Evolutionary conservation across 139 green algal species (phyloP).

Genomic region (Yamagishiella unicocca): DNA sequence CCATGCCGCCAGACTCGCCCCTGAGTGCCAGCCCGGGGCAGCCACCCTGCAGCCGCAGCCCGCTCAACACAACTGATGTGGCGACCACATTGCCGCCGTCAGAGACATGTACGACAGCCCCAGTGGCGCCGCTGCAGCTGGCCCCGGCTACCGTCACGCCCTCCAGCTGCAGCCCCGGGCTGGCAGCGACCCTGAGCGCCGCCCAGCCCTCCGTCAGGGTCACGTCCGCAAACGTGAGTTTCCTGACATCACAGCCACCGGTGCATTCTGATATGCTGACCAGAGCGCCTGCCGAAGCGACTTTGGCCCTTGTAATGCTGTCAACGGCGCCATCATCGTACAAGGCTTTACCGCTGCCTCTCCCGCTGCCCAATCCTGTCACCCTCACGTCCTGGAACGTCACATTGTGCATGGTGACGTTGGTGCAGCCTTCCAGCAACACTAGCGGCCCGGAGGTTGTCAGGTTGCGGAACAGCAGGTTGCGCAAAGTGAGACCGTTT

Average conservation of each 20-base stretch:
- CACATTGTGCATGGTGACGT: slow-evolving; percentile 7
- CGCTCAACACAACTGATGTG: neutral
- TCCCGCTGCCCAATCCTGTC: too few relatives aligned
- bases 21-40: neutral
- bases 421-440: neutral
- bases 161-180: neutral
- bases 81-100: neutral
- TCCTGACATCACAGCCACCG: neutral
- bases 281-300: too few relatives aligned
- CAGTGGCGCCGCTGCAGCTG: neutral
- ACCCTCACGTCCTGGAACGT: neutral
- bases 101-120: neutral
- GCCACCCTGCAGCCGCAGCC: neutral
- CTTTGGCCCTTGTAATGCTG: too few relatives aligned
- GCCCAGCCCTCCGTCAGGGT: neutral
- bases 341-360: too few relatives aligned
- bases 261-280: neutral
- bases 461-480: slow-evolving; percentile 20
- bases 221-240: neutral
- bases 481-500: neutral
- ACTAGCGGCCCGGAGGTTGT: neutral
- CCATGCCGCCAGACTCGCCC: neutral
- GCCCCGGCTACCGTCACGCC: neutral
- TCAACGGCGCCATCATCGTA: too few relatives aligned
- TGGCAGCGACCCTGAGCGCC: neutral